These are phyloP conservation scores for Raddia guianensis DNA, from an alignment of 176 grass and related monocot species.

Conservation along the genomic window DNA sequence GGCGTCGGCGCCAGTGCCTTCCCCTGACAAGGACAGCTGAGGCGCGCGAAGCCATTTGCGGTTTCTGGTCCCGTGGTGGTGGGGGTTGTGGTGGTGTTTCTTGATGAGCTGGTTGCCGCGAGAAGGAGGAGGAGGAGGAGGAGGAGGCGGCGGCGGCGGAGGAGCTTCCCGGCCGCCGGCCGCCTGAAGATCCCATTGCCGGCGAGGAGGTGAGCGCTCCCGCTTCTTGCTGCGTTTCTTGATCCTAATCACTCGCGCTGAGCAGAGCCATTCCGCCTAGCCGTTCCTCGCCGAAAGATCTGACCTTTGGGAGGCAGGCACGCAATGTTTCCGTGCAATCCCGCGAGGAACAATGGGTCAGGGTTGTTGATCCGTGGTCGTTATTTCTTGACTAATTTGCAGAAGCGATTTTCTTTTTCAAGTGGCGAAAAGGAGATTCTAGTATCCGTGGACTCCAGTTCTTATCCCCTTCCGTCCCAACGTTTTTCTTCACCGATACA, in stretches of 20 bases:
- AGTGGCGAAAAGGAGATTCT: conserved; percentile 32
- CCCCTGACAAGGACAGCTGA: conserved; percentile 37
- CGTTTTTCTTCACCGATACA: conserved; percentile 3
- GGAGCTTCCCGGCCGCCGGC: conserved; percentile 20
- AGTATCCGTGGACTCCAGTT: conserved; percentile 21
- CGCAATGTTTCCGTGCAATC: neutral
- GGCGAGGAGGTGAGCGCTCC: conserved; percentile 1
- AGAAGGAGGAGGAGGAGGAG: neutral
- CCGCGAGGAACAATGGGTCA: neutral
- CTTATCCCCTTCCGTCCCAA: conserved; percentile 6
- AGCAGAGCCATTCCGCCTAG: conserved; percentile 27
- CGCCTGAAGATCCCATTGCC: conserved; percentile 42
- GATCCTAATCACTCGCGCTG: conserved; percentile 27
- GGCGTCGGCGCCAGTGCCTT: conserved; percentile 10
- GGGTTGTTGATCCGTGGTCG: conserved; percentile 15
- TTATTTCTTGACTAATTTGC: conserved; percentile 3
- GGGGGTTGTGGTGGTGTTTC: neutral
- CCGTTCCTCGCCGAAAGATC: conserved; percentile 39
- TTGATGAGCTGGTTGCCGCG: conserved; percentile 43
- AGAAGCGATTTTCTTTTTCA: neutral
- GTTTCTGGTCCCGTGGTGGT: conserved; percentile 29
- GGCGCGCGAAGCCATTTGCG: conserved; percentile 29
- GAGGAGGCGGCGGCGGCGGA: neutral
- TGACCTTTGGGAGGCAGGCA: neutral
- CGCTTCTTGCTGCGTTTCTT: conserved; percentile 18